phyloP scores from a whole-genome alignment of 2,329 filamentous ascomycete genomes.

The Coleophoma crateriformis region DNA sequence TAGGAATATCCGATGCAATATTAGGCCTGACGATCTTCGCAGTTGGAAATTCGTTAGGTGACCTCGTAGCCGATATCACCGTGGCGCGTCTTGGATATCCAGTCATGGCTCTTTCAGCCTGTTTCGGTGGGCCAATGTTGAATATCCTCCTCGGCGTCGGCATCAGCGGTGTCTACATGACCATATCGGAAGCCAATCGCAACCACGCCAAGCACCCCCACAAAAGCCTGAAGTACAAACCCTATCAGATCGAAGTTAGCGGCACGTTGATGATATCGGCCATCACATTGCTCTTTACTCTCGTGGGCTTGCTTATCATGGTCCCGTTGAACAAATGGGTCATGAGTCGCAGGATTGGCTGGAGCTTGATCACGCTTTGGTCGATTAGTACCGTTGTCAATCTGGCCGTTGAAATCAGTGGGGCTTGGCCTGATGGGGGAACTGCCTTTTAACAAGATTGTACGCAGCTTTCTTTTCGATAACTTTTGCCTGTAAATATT shows the following conservation, averaged over 20 bases:
- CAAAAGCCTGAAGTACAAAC: conserved; percentile 58
- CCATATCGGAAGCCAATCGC: conserved; percentile 62
- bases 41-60: conserved; percentile 90
- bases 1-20: conserved; percentile 91
- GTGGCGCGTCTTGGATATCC: conserved; percentile 90
- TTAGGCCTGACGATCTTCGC: conserved; percentile 94
- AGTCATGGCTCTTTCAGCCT: conserved; percentile 91
- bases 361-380: conserved; percentile 77
- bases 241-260: conserved; percentile 79
- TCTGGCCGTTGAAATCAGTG: conserved; percentile 70
- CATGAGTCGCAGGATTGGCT: conserved; percentile 78
- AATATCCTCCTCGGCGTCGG: conserved; percentile 95
- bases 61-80: conserved; percentile 91
- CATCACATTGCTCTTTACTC: conserved; percentile 74
- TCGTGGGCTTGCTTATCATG: conserved; percentile 70
- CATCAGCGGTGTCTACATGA: conserved; percentile 86
- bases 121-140: conserved; percentile 97
- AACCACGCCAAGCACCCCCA: conserved; percentile 63
- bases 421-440: conserved; percentile 23
- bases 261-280: conserved; percentile 82
- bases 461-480: too few species aligned
- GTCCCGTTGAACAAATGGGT: conserved; percentile 85
- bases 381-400: conserved; percentile 73
- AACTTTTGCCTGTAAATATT: too few species aligned
- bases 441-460: too few species aligned